Evolutionary conservation across 257 asterid species (phyloP), one percentile per base, ranked within the genome.

Genomic region (Penstemon davidsonii): DNA sequence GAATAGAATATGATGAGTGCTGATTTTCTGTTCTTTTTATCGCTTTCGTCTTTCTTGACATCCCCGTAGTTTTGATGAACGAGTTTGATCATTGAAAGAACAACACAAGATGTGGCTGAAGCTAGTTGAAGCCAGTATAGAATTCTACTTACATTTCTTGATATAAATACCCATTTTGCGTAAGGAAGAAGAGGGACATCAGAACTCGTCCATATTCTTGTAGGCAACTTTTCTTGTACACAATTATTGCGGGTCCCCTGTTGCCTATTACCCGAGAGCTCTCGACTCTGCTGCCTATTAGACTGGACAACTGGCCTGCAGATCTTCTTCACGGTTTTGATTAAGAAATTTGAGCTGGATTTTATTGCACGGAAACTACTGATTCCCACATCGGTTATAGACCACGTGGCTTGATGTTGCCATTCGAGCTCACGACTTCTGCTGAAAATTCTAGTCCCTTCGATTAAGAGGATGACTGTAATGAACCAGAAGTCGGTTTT

Each of bases 371-470:
- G 88, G 9, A 89, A 89, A 43, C 96, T 92, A 57, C 52, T 80
- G 74, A 87, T 84, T 36, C 98, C 96, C 3, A 75, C 90, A 12
- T 78, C 89, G 6, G 97, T 36, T 18, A 94, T 64, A 15, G 90
- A 77, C 96, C 96, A 94, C 5, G 97, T 87, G 52, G 96, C 84
- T 11, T 90, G 96, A 41, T 94, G 99, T 76, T 94, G 99, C 95
- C 94, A 91, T 55, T 91, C 99, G 15, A 91, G 95, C 91, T 94
- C 99, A 10, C 73, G 96, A 62, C 96, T 94, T 25, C 99, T 58
- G 79, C 99, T 88, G 69, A 90, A 91, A 4, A 94, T 91, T 6
- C 97, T 59, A 0, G 97, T 76, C 2, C 96, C 91, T 55, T 94
- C 97, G 36, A 86, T 88, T 6, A 91, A 37, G 12, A 94, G 78